Evolutionary conservation across 352 stramenopile species (phyloP).

Genomic region (Blastocystis sp.): DNA sequence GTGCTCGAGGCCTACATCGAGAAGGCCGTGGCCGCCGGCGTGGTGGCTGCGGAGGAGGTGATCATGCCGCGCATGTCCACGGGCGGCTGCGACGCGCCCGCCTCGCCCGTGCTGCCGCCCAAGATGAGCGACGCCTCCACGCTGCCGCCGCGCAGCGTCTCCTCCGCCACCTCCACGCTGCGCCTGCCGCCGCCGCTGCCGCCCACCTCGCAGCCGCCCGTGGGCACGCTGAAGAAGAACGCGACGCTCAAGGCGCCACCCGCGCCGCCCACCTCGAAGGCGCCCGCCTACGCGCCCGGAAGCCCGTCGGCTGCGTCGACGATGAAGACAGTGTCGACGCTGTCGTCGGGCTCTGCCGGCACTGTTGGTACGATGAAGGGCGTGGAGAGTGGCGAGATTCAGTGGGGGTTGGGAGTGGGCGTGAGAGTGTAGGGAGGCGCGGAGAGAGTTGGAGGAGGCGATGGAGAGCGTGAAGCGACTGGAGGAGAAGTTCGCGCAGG

Average conservation of each 20-base stretch:
- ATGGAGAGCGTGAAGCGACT: background rate
- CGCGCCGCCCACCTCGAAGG: background rate
- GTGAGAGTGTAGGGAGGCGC: background rate
- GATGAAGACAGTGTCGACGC: background rate
- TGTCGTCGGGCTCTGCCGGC: background rate
- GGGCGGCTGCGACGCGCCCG: background rate
- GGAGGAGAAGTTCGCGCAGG: background rate
- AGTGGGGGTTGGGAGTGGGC: too few species aligned
- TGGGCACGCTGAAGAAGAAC: background rate
- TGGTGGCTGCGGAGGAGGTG: background rate
- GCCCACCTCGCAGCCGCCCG: background rate
- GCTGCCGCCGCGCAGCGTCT: background rate
- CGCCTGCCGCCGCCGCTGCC: background rate
- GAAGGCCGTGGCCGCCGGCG: constrained; percentile 1
- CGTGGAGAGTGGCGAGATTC: background rate
- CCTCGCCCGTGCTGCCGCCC: background rate
- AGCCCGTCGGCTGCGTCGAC: background rate
- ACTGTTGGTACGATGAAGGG: background rate
- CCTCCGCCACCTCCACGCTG: background rate
- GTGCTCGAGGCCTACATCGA: background rate
- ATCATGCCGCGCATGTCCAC: background rate
- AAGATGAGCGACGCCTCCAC: background rate
- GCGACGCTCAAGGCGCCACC: background rate
- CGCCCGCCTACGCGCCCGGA: background rate
- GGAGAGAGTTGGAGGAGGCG: background rate